A percentile compares a stretch with the other conserved stretches of the same genome.
Evolutionary conservation across 331 rosid species (phyloP).

Genomic region (Phaseolus coccineus): DNA sequence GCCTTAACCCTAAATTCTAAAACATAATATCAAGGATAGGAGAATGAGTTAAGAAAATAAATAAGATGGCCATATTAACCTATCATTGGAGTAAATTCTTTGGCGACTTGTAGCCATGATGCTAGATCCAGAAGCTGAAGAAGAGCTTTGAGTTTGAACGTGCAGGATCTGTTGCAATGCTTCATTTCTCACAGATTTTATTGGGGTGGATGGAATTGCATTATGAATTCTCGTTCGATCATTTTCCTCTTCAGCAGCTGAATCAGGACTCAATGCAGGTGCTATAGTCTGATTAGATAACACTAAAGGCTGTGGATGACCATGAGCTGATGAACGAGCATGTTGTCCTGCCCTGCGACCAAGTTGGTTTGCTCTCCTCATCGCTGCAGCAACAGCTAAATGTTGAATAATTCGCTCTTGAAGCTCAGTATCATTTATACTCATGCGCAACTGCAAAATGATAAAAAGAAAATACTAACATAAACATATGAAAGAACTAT

Average conservation of each 20-base stretch:
- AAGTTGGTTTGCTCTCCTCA: conserved; percentile 72
- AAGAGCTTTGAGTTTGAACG: conserved; percentile 54
- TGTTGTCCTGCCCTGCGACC: conserved; percentile 71
- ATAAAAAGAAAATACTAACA: conserved; percentile 12
- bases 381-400: conserved; percentile 91
- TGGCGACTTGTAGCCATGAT: too few relatives aligned
- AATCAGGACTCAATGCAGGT: conserved; percentile 52
- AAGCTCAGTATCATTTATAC: conserved; percentile 62
- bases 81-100: conserved; percentile 46
- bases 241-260: conserved; percentile 50
- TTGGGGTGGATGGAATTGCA: conserved; percentile 62
- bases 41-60: conserved; percentile 8
- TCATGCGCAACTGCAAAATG: conserved; percentile 61
- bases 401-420: conserved; percentile 88
- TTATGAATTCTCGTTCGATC: conserved; percentile 56
- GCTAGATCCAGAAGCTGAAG: conserved; percentile 54
- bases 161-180: conserved; percentile 54
- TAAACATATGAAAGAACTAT: conserved; percentile 31
- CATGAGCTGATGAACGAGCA: conserved; percentile 60
- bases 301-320: conserved; percentile 66
- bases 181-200: conserved; percentile 54
- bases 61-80: conserved; percentile 53
- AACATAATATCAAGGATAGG: neutral
- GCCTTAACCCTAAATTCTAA: neutral
- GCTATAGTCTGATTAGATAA: conserved; percentile 64